A percentile compares a stretch with the other conserved stretches of the same genome.
phyloP scores from a whole-genome alignment of 768 basidiomycete genomes.

The Galerina marginata region DNA sequence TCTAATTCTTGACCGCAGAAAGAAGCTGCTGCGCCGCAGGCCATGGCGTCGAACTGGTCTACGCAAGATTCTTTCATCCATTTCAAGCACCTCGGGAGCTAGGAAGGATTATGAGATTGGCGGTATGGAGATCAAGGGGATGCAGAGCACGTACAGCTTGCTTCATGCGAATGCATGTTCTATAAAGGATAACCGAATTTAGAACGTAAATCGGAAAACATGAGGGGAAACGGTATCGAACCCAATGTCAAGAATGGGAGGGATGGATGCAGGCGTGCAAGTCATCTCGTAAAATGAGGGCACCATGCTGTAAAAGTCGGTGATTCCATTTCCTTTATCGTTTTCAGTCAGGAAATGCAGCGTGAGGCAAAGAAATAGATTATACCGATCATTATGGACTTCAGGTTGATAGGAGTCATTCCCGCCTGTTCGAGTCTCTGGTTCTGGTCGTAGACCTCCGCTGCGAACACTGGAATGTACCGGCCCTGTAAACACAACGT shows the following conservation, averaged over 20 bases:
- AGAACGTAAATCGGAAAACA: slow-evolving; percentile 19
- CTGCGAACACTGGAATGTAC: slow-evolving; percentile 77
- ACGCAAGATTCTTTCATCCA: slow-evolving; percentile 62
- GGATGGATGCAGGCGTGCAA: slow-evolving; percentile 56
- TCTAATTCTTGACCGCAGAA: slow-evolving; percentile 59
- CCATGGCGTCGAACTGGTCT: slow-evolving; percentile 65
- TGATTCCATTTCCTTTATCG: slow-evolving; percentile 63
- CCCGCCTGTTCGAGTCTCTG: slow-evolving; percentile 52
- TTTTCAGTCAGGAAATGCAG: neutral
- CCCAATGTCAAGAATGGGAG: slow-evolving; percentile 53
- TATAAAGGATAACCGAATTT: slow-evolving; percentile 31
- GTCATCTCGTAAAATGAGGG: slow-evolving; percentile 52
- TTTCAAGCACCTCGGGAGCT: slow-evolving; percentile 71
- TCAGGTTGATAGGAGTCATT: slow-evolving; percentile 65
- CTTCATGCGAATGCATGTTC: slow-evolving; percentile 63
- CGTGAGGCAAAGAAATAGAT: neutral
- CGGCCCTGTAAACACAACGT: slow-evolving; percentile 51
- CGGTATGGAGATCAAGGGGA: neutral
- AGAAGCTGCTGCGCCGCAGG: slow-evolving; percentile 62
- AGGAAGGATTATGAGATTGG: neutral
- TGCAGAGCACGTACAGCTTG: slow-evolving; percentile 48
- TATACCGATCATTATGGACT: slow-evolving; percentile 73
- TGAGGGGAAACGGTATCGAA: slow-evolving; percentile 36
- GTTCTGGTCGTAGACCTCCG: slow-evolving; percentile 81
- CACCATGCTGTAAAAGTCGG: slow-evolving; percentile 55